Conservation (phyloP, 2,329 filamentous ascomycete species). For the Thelonectria blattea region DNA sequence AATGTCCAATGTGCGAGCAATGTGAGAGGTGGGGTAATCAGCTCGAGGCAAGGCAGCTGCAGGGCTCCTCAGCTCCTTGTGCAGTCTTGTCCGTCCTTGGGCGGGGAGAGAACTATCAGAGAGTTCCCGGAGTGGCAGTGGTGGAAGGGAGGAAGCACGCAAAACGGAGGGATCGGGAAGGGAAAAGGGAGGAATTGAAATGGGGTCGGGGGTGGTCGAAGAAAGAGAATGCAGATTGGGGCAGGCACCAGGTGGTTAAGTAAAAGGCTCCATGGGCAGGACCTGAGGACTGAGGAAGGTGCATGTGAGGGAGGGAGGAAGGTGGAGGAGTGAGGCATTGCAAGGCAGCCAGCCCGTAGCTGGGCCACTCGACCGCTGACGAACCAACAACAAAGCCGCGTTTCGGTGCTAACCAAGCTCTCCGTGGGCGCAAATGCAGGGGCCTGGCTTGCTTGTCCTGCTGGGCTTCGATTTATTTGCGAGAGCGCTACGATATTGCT, state of each 20-base stretch:
- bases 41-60: not conserved
- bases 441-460: not conserved
- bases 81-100: not conserved
- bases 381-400: not conserved
- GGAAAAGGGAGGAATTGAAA: not conserved
- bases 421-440: constrained; percentile 5
- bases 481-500: not conserved
- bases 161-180: not conserved
- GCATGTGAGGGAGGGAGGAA: not conserved
- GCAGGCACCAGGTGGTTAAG: constrained; percentile 15
- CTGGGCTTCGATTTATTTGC: not conserved
- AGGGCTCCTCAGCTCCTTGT: not conserved
- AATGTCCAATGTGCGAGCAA: not conserved
- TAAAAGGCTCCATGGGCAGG: not conserved
- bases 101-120: not conserved
- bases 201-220: not conserved
- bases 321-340: not conserved
- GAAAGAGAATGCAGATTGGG: not conserved
- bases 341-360: constrained; percentile 2
- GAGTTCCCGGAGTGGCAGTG: not conserved
- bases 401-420: not conserved
- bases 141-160: not conserved
- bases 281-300: not conserved
- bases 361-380: too few relatives aligned
- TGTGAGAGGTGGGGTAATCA: not conserved